Evolutionary conservation across 176 grass and related monocot species (phyloP), one percentile per base, ranked within the genome.

Genomic region (Pontederia paniculata): DNA sequence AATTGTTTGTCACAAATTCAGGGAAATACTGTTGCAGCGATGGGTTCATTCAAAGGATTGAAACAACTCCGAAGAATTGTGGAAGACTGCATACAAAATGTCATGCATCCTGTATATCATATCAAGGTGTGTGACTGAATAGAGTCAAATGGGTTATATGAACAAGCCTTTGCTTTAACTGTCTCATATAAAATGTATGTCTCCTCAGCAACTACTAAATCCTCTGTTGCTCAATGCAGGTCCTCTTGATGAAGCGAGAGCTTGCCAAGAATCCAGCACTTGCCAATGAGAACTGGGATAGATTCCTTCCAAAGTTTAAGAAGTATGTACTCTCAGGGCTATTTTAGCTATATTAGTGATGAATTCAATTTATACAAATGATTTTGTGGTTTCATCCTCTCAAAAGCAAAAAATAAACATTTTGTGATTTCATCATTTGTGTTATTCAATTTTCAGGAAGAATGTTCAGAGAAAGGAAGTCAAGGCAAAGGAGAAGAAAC

Each of bases 401-500:
- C n/a, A n/a, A n/a, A n/a, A n/a, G n/a, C n/a, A n/a, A n/a, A n/a
- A n/a, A n/a, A n/a, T n/a, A n/a, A n/a, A n/a, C n/a, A 37, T 37
- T 2, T 37, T 37, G 28, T 37, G 49, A 9, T 60, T 10, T 62
- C 19, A 74, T 52, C 19, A 70, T 12, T 70, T 17, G 25, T 59
- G 16, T 0, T 20, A 45, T 62, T 55, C 56, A 41, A 45, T 71
- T 70, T 78, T 52, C 57, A 90, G 91, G 62, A 97, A 97, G 83
- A 97, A 90, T 79, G 91, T 97, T 63, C 82, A 97, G 69, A 86
- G 90, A 73, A 84, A 78, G 77, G 90, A 97, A 50, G 82, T 74
- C 3, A 86, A 88, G 59, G 65, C 74, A 46, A 97, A 97, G 86
- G 86, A 90, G 71, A 97, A 97, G 74, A 97, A 97, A 79, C 83